Percentiles rank a stretch among this genome's conserved stretches.
These are phyloP conservation scores for Trifolium dubium DNA, from an alignment of 306 rosid species.

Conservation along the genomic window DNA sequence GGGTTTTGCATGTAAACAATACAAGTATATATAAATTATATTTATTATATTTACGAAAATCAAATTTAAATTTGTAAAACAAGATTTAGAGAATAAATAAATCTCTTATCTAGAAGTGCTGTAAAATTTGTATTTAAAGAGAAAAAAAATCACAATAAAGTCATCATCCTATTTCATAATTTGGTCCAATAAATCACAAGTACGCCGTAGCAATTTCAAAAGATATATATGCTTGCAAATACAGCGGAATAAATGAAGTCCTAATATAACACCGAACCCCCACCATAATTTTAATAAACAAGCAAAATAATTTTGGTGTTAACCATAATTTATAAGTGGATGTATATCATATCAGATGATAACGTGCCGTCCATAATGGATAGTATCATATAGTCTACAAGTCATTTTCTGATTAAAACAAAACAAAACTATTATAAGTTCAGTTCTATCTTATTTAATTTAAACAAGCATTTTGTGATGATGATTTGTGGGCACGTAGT, in stretches of 20 bases:
- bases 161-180: neutral
- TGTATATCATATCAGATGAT: slow-evolving; percentile 12
- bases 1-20: too few relatives aligned
- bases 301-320: slow-evolving; percentile 7
- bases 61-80: too few relatives aligned
- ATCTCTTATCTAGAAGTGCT: too few relatives aligned
- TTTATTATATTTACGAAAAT: too few relatives aligned
- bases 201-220: neutral
- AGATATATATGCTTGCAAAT: neutral
- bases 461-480: slow-evolving; percentile 1
- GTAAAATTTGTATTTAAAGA: too few relatives aligned
- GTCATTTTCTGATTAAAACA: slow-evolving; percentile 11
- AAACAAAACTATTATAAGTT: neutral
- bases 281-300: slow-evolving; percentile 23
- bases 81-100: too few relatives aligned
- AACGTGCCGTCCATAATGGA: slow-evolving; percentile 42
- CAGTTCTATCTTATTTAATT: slow-evolving; percentile 4
- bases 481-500: slow-evolving; percentile 13
- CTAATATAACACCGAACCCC: neutral
- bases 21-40: too few relatives aligned
- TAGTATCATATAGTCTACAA: neutral
- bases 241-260: neutral
- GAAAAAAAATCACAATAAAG: too few relatives aligned
- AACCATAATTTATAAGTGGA: neutral
- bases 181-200: slow-evolving; percentile 2